Conservation (phyloP, 768 basidiomycete genomes). For the Auricularia cornea region DNA sequence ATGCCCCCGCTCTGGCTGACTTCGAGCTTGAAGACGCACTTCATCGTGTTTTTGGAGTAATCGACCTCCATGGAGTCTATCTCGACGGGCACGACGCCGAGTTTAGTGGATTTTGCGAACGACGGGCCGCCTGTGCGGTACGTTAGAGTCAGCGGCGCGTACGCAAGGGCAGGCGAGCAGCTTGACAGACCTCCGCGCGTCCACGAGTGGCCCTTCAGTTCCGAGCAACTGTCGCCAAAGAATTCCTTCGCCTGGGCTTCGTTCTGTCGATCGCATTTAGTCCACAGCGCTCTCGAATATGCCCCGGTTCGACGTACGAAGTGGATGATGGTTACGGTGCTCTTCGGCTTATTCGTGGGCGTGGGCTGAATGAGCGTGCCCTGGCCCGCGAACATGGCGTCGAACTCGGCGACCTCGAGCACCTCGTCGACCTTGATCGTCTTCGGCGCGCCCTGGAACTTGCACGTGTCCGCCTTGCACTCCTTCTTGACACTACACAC, state of each 20-base stretch:
- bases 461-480: conserved; percentile 30
- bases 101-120: conserved; percentile 27
- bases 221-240: conserved; percentile 29
- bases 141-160: conserved; percentile 3
- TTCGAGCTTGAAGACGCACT: conserved; percentile 34
- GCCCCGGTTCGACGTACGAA: conserved; percentile 21
- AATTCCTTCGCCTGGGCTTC: conserved; percentile 19
- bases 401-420: conserved; percentile 27
- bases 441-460: conserved; percentile 33
- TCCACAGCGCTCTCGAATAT: too few species aligned
- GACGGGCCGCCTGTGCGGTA: conserved; percentile 18
- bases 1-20: conserved; percentile 10
- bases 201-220: conserved; percentile 30
- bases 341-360: conserved; percentile 32
- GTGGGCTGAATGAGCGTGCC: conserved; percentile 32
- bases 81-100: conserved; percentile 25
- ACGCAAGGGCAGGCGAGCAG: conserved; percentile 9
- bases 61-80: conserved; percentile 27
- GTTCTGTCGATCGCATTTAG: conserved; percentile 8
- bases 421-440: conserved; percentile 35
- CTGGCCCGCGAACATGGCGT: conserved; percentile 27
- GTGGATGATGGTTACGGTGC: conserved; percentile 32
- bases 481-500: conserved; percentile 31
- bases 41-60: conserved; percentile 35
- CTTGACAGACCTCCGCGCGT: conserved; percentile 22